A percentile compares a stretch with the other conserved stretches of the same genome.
Conservation (phyloP, 2,329 filamentous ascomycete genomes). For the Myrmaecium sp. region DNA sequence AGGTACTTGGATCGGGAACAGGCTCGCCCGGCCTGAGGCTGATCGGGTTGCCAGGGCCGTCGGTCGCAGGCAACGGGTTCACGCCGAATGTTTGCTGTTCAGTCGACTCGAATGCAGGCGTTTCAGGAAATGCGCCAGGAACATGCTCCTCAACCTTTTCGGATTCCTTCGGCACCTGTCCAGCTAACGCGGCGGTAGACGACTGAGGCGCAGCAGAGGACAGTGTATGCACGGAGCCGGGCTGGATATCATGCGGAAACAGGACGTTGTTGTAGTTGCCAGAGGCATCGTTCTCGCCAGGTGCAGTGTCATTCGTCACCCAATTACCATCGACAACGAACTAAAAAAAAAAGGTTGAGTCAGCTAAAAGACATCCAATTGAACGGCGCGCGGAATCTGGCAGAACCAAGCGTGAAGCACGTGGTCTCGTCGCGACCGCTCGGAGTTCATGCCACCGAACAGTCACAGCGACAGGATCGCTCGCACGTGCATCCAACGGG, state of each 20-base stretch:
- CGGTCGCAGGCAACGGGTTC: constrained; percentile 41
- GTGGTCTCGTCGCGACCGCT: no score
- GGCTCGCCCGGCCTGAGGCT: constrained; percentile 62
- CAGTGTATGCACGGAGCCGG: constrained; percentile 36
- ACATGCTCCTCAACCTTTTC: constrained; percentile 21
- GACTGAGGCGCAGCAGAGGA: constrained; percentile 54
- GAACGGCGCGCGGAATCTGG: constrained; percentile 1
- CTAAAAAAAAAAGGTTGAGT: constrained; percentile 28
- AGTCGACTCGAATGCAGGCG: constrained; percentile 37
- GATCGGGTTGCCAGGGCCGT: constrained; percentile 57
- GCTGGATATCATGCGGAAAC: constrained; percentile 50
- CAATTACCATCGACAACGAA: constrained; percentile 91
- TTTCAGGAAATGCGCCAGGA: constrained; percentile 58
- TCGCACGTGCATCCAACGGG: no score
- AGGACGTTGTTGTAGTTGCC: constrained; percentile 92
- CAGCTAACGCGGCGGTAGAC: constrained; percentile 55
- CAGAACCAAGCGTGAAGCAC: not conserved
- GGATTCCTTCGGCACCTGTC: constrained; percentile 39
- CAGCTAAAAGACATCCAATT: no score
- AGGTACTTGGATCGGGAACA: constrained; percentile 48
- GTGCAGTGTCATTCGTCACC: constrained; percentile 65
- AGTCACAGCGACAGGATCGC: no score
- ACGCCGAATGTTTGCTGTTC: constrained; percentile 32
- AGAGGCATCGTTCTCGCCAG: constrained; percentile 64
- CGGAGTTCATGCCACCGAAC: no score